Base-by-base conservation (phyloP, 257 asterid genomes). In the Plantago elongata region DNA sequence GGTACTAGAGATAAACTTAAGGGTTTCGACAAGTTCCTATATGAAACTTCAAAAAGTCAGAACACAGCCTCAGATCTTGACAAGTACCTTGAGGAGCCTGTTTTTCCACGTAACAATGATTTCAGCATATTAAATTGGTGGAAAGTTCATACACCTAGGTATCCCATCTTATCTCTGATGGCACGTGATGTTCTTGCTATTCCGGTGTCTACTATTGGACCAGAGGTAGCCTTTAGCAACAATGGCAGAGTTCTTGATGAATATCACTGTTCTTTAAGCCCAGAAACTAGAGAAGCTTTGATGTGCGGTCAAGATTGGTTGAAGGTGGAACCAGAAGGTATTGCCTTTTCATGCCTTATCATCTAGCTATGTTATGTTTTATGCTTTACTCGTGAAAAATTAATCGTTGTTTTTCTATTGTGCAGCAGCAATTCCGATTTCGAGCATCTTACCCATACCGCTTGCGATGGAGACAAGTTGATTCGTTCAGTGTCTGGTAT, bases 141-240 rank as follows among this genome's bases (percentile, higher is more conserved):
- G 99, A 93, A 85, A 78, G 99, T 93, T 54, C 97, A 93, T 69
- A 85, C 91, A 2, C 99, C 99, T 7, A 83, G 97, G 87, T 89
- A 93, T 67, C 97, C 99, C 11, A 79, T 85, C 61, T 82, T 89
- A 74, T 93, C 99, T 11, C 78, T 82, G 87, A 85, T 93, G 88
- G 99, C 99, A 5, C 95, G 97, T 10, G 99, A 93, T 77, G 62
- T 89, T 52, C 84, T 93, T 75, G 90, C 81, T 8, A 71, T 87
- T 66, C 96, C 96, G 9, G 83, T 86, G 54, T 84, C 96, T 43
- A 87, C 96, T 43, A 84, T 93, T 66, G 94, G 81, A 45, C 82
- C 75, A 7, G 96, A 85, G 62, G 72, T 77, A 55, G 88, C 84
- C 13, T 85, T 87, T 71, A 83, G 84, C 78, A 82, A 74, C 69